Evolutionary conservation across 495 filamentous ascomycete genomes (phyloP), one percentile per base, ranked within the genome.

Genomic region (Aspergillus heteromorphus): DNA sequence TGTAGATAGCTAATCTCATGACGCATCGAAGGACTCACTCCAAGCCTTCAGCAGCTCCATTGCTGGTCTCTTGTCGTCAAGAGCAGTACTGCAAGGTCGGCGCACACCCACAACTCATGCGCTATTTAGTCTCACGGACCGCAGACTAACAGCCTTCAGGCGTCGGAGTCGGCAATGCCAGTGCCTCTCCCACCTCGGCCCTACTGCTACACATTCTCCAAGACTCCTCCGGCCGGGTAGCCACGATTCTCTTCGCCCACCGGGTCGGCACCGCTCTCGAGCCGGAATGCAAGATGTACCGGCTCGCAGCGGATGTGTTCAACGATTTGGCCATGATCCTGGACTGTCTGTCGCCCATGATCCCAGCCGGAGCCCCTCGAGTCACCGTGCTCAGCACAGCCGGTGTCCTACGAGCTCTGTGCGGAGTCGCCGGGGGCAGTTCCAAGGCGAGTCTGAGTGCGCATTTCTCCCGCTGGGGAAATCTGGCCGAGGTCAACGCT

Each of bases 31-130:
- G 87, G 93, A 98, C 77, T 96, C 92, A 0, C 78, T 98, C 6
- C 93, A 97, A 72, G 93, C 93, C 29, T 98, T 98, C 71, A 88
- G 89, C 50, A 93, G 88, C 64, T 93, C 91, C 45, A 95, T 98
- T 57, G 90, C 91, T 4, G 87, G 91, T 2, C 76, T 98, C 8
- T 74, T 98, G 30, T 87, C 90, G 40, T 93, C 88, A 45, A 80
- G 93, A 59, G 93, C 93, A 1, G 90, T 97, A 3, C 79, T 98
- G 38, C 83, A 95, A 83, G 92, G 91, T 80, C 64, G 25, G 56
- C 51, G 9, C 8, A 19, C 47, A 40, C 34, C 6, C 36, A 14
- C 16, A 38, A 48, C 31, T 29, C 14, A 10, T 11, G 52, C 21
- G 14, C 45, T 45, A 55, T 21, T 19, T 36, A 53, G 18, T 43